Evolutionary conservation across 2,329 filamentous ascomycete genomes (phyloP), one percentile per base, ranked within the genome.

Genomic region (Trichoderma breve): DNA sequence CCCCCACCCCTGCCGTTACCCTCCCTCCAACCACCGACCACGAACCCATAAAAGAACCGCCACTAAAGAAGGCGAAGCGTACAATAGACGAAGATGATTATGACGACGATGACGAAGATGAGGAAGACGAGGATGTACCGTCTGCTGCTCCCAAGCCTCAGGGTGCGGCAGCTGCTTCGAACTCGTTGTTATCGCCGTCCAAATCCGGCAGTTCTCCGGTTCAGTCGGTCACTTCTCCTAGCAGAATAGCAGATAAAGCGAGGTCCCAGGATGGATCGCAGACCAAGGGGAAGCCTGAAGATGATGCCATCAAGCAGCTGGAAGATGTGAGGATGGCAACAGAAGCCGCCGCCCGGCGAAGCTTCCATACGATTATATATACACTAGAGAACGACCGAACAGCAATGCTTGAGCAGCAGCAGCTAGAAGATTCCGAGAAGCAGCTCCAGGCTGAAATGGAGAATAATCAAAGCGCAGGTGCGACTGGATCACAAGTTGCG

Each of bases 371-470:
- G 11, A 88, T 97, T 75, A 97, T 98, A 82, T 95, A 97, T 81
- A 98, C 96, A 1, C 86, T 98, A 36, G 96, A 99, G 82, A 96
- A 95, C 80, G 96, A 99, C 80, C 90, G 93, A 70, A 94, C 95
- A 77, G 96, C 96, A 63, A 98, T 99, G 96, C 83, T 98, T 71
- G 96, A 99, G 81, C 96, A 99, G 82, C 94, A 98, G 81, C 94
- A 95, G 81, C 87, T 99, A 30, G 96, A 99, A 79, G 96, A 98
- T 81, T 94, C 97, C 1, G 96, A 99, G 81, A 92, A 97, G 80
- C 94, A 97, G 80, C 92, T 98, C 11, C 95, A 98, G 81, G 95
- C 95, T 15, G 96, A 99, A 82, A 96, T 97, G 87, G 94, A 95
- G 68, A 88, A 90, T 78, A 88, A 87, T 69, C 87, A 82, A 71